These are phyloP conservation scores for Babesia caballi DNA, from an alignment of 169 alveolate species.

Conservation along the genomic window DNA sequence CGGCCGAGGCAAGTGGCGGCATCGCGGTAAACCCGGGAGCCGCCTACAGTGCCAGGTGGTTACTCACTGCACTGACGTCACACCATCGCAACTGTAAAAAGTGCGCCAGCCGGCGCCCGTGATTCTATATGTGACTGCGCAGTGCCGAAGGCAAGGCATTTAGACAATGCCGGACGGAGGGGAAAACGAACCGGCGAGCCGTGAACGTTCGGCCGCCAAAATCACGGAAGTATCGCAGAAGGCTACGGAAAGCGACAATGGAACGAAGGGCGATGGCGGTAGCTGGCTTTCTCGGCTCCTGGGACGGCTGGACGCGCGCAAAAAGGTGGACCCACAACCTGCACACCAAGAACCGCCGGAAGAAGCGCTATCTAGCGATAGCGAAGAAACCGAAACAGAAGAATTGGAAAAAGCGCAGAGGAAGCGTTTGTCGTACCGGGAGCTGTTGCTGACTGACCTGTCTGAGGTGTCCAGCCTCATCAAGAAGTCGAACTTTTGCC, in stretches of 20 bases:
- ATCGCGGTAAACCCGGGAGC: no score
- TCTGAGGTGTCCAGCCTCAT: neutral
- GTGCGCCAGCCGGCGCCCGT: no score
- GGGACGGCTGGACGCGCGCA: slow-evolving; percentile 5
- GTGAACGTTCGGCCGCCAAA: neutral
- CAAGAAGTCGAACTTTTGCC: slow-evolving; percentile 17
- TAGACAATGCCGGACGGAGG: neutral
- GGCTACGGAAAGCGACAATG: neutral
- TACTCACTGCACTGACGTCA: no score
- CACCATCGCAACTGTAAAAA: no score
- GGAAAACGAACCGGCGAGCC: neutral
- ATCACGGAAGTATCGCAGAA: neutral
- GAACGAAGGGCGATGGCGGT: neutral
- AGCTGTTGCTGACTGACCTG: neutral
- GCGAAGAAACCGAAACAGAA: neutral
- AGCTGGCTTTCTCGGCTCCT: neutral
- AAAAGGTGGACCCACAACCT: neutral
- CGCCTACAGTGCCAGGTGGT: no score
- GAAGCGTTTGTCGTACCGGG: neutral
- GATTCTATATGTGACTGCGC: no score
- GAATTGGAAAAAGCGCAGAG: neutral
- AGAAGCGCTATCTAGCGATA: neutral
- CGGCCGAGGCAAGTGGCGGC: no score
- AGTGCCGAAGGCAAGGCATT: no score
- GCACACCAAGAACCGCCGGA: neutral